Evolutionary conservation across 2,329 filamentous ascomycete species (phyloP).

Genomic region (Phaeosphaeriaceae sp.): DNA sequence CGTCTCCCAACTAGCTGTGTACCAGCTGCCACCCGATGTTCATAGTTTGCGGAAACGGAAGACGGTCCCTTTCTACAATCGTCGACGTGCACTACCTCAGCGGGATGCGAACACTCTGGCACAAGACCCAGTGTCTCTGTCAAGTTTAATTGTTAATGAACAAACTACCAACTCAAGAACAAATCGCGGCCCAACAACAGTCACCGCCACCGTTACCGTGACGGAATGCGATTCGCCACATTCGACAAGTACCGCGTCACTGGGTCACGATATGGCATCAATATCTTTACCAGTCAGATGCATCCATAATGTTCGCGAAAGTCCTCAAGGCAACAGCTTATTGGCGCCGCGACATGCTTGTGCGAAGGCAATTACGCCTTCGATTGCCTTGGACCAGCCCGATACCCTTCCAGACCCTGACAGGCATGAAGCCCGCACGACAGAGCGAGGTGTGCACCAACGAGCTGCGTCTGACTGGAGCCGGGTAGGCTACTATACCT

Average conservation of each 20-base stretch:
- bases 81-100: slow-evolving; percentile 8
- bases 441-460: neutral
- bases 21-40: slow-evolving; percentile 56
- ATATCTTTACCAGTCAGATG: neutral
- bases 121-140: neutral
- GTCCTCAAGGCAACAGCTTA: neutral
- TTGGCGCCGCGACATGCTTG: neutral
- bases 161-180: slow-evolving; percentile 11
- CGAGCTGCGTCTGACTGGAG: slow-evolving; percentile 46
- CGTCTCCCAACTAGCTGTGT: slow-evolving; percentile 74
- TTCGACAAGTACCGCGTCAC: neutral
- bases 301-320: neutral
- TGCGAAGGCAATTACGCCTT: neutral
- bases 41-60: slow-evolving; percentile 22
- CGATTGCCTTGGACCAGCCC: neutral
- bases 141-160: slow-evolving; percentile 1
- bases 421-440: neutral
- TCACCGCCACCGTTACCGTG: slow-evolving; percentile 19
- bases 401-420: neutral
- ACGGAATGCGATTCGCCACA: slow-evolving; percentile 11
- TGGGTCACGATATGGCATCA: neutral
- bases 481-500: slow-evolving; percentile 59
- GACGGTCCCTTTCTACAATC: slow-evolving; percentile 28
- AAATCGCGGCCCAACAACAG: slow-evolving; percentile 12
- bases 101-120: neutral